Evolutionary conservation across 495 filamentous ascomycete species (phyloP), one percentile per base, ranked within the genome.

Genomic region (Aspergillus campestris): DNA sequence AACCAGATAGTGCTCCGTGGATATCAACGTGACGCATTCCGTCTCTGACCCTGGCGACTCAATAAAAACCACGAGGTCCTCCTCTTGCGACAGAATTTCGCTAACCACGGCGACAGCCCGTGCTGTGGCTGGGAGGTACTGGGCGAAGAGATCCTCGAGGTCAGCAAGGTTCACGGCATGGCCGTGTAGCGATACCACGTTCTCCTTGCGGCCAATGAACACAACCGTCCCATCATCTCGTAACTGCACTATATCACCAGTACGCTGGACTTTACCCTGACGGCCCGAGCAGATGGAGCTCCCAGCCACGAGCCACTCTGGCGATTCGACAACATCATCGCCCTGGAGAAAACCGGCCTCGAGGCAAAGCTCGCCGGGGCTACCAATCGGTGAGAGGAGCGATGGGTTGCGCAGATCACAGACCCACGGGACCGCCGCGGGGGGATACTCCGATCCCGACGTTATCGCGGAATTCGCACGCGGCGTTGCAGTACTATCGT

Each of bases 131-230:
- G 65, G 59, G 3, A 70, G 58, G 9, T 64, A 51, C 48, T 42
- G 44, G 3, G 47, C 9, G 36, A 66, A 42, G 39, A 70, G 55
- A 2, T 42, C 29, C 35, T 62, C 62, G 27, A 69, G 42, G 9
- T 67, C 64, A 10, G 59, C 37, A 15, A 62, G 63, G 40, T 65
- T 55, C 13, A 67, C 56, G 14, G 60, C 60, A 47, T 69, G 61
- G 13, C 64, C 66, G 33, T 69, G 52, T 13, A 58, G 52, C 0
- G 49, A 49, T 3, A 65, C 38, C 2, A 64, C 43, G 29, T 62
- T 53, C 34, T 60, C 59, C 43, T 64, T 66, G 27, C 56, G 57
- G 12, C 59, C 61, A 31, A 68, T 34, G 32, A 61, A 66, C 4
- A 52, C 24, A 14, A 68, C 18, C 33, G 45, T 65, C 0, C 61